Percentiles rank a stretch among this genome's conserved stretches.
Evolutionary conservation across 1,139 yeast species (phyloP).

Genomic region (Martiniozyma asiatica): DNA sequence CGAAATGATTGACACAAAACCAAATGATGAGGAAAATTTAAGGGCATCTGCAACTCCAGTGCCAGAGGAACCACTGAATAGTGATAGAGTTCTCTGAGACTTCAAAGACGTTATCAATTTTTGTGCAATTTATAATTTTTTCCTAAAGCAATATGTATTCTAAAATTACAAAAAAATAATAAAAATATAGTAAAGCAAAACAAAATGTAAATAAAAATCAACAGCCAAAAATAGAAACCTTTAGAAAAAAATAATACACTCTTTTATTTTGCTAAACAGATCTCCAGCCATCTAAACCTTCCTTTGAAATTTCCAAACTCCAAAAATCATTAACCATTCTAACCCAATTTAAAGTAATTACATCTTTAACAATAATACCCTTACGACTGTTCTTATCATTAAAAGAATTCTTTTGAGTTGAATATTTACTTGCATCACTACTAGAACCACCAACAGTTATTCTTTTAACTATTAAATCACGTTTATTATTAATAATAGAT

Average conservation of each 20-base stretch:
- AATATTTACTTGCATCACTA: too few relatives aligned
- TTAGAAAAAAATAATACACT: too few relatives aligned
- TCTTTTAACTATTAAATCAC: constrained; percentile 2
- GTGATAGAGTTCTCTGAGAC: constrained; percentile 7
- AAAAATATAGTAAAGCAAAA: neutral
- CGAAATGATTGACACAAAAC: constrained; percentile 5
- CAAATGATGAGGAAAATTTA: constrained; percentile 3
- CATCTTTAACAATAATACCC: constrained; percentile 1
- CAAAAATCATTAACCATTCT: constrained; percentile 8
- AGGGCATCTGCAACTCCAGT: neutral
- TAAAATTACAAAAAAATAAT: neutral
- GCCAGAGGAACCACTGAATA: constrained; percentile 4
- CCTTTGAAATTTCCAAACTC: constrained; percentile 9
- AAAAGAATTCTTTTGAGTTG: too few relatives aligned
- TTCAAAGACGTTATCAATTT: too few relatives aligned
- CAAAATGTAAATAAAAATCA: too few relatives aligned
- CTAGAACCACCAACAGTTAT: constrained; percentile 2
- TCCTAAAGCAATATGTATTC: too few relatives aligned
- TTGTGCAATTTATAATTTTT: too few relatives aligned
- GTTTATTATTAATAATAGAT: constrained; percentile 1
- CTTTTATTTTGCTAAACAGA: constrained; percentile 4
- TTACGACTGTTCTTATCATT: neutral
- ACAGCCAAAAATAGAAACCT: too few relatives aligned
- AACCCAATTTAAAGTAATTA: constrained; percentile 10
- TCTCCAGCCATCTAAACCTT: constrained; percentile 13